These are phyloP conservation scores for Hansenula anomala DNA, from an alignment of 1,139 yeast species.

Conservation along the genomic window DNA sequence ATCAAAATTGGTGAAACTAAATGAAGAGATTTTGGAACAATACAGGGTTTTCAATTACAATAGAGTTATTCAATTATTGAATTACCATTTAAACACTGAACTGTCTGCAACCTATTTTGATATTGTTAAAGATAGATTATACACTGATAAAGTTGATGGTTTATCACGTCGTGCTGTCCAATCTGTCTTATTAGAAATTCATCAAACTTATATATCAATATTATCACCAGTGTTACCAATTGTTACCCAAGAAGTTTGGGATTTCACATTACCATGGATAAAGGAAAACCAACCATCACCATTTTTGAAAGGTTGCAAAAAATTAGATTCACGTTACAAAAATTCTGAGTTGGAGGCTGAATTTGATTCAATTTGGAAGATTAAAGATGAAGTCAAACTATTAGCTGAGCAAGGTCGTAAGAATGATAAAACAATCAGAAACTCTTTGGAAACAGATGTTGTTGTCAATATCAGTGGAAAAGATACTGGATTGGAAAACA, in stretches of 20 bases:
- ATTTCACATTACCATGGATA: conserved; percentile 37
- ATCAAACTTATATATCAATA: conserved; percentile 58
- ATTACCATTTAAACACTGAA: conserved; percentile 68
- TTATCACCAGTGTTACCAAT: conserved; percentile 82
- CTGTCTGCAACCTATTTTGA: conserved; percentile 86
- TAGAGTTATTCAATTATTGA: conserved; percentile 55
- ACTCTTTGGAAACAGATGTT: conserved; percentile 59
- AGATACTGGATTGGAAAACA: too few relatives aligned
- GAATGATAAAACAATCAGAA: conserved; percentile 42
- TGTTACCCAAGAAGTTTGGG: conserved; percentile 87
- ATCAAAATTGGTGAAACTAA: conserved; percentile 47
- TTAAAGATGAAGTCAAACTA: conserved; percentile 47
- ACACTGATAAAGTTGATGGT: conserved; percentile 55
- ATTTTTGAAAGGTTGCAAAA: conserved; percentile 39
- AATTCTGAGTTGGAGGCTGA: conserved; percentile 26
- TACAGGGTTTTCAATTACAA: conserved; percentile 64
- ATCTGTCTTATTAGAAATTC: conserved; percentile 60
- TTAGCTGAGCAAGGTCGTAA: conserved; percentile 44
- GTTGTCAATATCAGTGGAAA: conserved; percentile 25
- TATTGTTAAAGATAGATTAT: conserved; percentile 77
- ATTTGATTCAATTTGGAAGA: conserved; percentile 33
- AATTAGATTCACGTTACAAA: conserved; percentile 36
- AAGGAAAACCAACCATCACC: conserved; percentile 42
- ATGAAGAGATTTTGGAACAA: conserved; percentile 34
- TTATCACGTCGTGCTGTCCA: conserved; percentile 61